Percentiles rank a stretch among this genome's conserved stretches.
Conservation (phyloP, 2,329 filamentous ascomycete genomes). For the Leptographium wingfieldii region DNA sequence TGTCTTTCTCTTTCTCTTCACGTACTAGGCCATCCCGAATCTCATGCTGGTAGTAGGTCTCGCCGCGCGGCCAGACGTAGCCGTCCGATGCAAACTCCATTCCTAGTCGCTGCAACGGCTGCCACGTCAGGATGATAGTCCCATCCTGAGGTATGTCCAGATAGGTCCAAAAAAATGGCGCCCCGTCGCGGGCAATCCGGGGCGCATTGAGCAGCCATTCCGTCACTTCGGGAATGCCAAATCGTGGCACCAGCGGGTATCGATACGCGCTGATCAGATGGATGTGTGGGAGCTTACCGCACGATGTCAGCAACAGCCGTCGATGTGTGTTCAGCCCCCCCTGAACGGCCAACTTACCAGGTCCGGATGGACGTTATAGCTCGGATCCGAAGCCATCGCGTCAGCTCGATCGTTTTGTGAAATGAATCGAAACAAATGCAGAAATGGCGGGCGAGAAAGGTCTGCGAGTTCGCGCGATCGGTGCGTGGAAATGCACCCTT, state of each 20-base stretch:
- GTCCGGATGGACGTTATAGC: slow-evolving; percentile 22
- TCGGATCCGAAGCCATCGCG: slow-evolving; percentile 19
- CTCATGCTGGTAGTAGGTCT: slow-evolving; percentile 65
- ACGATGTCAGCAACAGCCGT: not conserved
- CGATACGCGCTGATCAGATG: slow-evolving; percentile 77
- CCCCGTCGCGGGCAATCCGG: slow-evolving; percentile 69
- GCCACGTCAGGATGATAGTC: slow-evolving; percentile 77
- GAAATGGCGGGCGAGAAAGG: not conserved
- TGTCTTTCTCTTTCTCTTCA: not conserved
- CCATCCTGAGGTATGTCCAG: slow-evolving; percentile 73
- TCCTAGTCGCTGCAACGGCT: slow-evolving; percentile 58
- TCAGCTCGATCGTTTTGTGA: not conserved
- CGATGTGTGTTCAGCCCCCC: not conserved
- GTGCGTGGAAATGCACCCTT: not conserved
- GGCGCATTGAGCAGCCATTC: slow-evolving; percentile 76
- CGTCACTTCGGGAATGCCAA: slow-evolving; percentile 65
- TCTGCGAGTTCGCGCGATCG: not conserved
- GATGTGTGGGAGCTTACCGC: slow-evolving; percentile 63
- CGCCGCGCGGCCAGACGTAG: slow-evolving; percentile 77
- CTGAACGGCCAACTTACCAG: slow-evolving; percentile 14
- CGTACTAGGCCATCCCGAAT: slow-evolving; percentile 47
- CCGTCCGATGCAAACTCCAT: slow-evolving; percentile 81
- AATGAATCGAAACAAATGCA: not conserved
- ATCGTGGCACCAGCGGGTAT: slow-evolving; percentile 60
- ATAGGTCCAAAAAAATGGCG: slow-evolving; percentile 89